Base-by-base conservation (phyloP, 2,329 filamentous ascomycete genomes). In the Cryphonectria japonica region DNA sequence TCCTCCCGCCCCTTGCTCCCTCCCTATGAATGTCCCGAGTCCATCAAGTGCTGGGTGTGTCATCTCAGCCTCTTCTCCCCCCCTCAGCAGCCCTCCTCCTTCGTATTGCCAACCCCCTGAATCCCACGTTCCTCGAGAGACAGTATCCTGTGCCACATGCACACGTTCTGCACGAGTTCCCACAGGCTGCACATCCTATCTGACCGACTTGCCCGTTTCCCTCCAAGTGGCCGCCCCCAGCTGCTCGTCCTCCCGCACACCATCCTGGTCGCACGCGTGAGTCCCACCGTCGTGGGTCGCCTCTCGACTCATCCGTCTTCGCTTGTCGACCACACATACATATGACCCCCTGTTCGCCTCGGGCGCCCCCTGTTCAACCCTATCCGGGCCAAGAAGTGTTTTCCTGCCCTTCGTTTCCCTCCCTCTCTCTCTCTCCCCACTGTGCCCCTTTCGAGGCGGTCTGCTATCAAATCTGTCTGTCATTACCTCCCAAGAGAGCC, bases 281-380 rank as follows among this genome's bases (percentile, higher is more conserved):
- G 71, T 73, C 67, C 71, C 71, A 71, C 71, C 63, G 69, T 67
- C 71, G 71, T 73, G 71, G 71, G 71, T 73, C 71, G 41, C 67
- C 65, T 46, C 60, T 71, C 71, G 63, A 71, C 69, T 73, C 71
- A 71, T 73, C 71, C 68, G 63, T 62, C 59, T 34, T 69, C 67
- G 67, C 67, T 69, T 63, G 67, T 64, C 67, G 22, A 68, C 69
- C 66, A 69, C 71, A 73, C 63, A 67, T 73, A 69, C 60, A 69
- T 62, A 43, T 60, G 62, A 26, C 66, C 71, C 71, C 71, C 69
- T 37, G 32, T 69, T 71, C 64, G 66, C 71, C 69, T 69, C 26
- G 19, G 22, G 41, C 54, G 2, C 68, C 71, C 71, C 69, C 66
- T 63, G 71, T 67, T 71, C 71, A 69, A 70, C 69, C 66, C 67